Conservation (phyloP, 257 asterid genomes). For the Nicotiana tomentosiformis region DNA sequence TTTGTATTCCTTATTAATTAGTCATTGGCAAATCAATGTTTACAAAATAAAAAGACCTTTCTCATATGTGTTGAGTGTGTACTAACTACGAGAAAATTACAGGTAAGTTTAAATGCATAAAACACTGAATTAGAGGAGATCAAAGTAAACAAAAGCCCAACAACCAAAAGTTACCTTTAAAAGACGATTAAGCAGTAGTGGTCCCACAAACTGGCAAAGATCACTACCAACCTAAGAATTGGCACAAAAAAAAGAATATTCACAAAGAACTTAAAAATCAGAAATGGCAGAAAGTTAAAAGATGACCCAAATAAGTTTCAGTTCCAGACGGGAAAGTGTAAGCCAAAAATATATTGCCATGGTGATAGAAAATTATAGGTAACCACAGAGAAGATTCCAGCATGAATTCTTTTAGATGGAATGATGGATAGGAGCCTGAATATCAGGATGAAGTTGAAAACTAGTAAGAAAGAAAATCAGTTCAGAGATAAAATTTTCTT, state of each 20-base stretch:
- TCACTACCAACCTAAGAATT: constrained; percentile 67
- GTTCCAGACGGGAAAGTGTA: background rate
- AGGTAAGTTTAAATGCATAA: background rate
- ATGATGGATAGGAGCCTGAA: background rate
- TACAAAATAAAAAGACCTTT: background rate
- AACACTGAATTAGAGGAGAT: background rate
- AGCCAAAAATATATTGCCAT: background rate
- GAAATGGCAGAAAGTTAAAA: background rate
- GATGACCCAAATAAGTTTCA: background rate
- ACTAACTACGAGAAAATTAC: background rate
- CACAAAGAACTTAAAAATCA: background rate
- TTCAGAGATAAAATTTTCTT: background rate
- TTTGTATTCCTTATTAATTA: background rate
- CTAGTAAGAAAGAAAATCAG: background rate
- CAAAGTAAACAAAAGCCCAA: background rate
- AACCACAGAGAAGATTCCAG: background rate
- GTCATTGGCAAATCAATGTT: background rate
- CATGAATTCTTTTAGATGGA: background rate
- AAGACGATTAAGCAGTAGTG: constrained; percentile 65
- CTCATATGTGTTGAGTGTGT: background rate
- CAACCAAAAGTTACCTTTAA: constrained; percentile 42
- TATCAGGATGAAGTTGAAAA: background rate
- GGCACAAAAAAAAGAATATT: background rate
- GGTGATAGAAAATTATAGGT: background rate
- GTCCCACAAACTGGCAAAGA: constrained; percentile 86